Evolutionary conservation across 495 filamentous ascomycete genomes (phyloP).

Genomic region (Penicillium silybi): DNA sequence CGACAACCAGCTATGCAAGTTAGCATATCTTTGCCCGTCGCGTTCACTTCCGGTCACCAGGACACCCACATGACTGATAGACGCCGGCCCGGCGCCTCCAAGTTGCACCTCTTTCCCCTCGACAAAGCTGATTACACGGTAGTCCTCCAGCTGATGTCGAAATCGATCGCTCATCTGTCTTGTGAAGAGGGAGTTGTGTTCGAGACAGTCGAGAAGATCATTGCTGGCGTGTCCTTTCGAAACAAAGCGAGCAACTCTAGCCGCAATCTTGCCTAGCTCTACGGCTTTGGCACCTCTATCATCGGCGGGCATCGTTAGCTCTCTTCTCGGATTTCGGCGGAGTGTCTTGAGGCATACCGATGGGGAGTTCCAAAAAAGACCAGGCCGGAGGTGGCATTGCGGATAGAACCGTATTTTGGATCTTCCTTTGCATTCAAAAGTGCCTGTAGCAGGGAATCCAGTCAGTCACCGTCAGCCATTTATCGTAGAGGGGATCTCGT

Average conservation of each 20-base stretch:
- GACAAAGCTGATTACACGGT: constrained; percentile 39
- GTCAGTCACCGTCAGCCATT: not conserved
- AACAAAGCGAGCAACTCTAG: constrained; percentile 31
- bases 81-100: constrained; percentile 29
- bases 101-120: constrained; percentile 39
- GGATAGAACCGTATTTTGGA: constrained; percentile 36
- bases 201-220: constrained; percentile 33
- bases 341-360: not conserved
- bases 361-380: constrained; percentile 49
- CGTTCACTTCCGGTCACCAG: too few relatives aligned
- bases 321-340: too few relatives aligned
- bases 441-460: constrained; percentile 19
- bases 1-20: constrained; percentile 32
- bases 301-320: too few relatives aligned
- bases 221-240: constrained; percentile 34
- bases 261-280: constrained; percentile 37
- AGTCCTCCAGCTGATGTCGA: constrained; percentile 35
- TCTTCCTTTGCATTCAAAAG: constrained; percentile 42
- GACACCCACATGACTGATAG: constrained; percentile 30
- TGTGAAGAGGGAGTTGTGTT: constrained; percentile 39
- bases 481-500: not conserved
- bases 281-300: constrained; percentile 34
- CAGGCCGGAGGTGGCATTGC: constrained; percentile 35
- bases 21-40: not conserved
- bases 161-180: constrained; percentile 38